Percentiles rank a stretch among this genome's conserved stretches.
Conservation (phyloP, 495 filamentous ascomycete species). For the Tetracladium setigerum region DNA sequence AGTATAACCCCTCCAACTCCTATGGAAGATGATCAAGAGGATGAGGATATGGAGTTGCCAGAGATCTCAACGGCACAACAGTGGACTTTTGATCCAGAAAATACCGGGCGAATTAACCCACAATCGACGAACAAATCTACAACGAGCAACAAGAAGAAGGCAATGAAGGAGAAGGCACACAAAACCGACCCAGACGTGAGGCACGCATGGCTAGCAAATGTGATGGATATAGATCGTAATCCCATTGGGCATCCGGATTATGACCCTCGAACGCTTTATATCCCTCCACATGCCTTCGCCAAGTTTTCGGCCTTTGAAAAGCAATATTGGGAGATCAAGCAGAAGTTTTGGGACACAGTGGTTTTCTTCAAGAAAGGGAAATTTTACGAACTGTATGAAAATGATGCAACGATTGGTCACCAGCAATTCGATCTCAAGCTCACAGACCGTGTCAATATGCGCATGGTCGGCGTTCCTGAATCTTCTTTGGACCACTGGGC, state of each 20-base stretch:
- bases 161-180: conserved; percentile 68
- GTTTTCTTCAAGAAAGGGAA: conserved; percentile 99
- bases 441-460: conserved; percentile 98
- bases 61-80: conserved; percentile 67
- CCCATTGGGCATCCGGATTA: conserved; percentile 78
- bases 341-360: conserved; percentile 93
- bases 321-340: conserved; percentile 99
- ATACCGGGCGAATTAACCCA: conserved; percentile 50
- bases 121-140: conserved; percentile 33
- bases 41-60: conserved; percentile 49
- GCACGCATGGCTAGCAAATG: conserved; percentile 83
- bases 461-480: conserved; percentile 93
- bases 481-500: conserved; percentile 87
- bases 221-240: conserved; percentile 75
- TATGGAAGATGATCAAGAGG: conserved; percentile 26
- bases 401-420: conserved; percentile 94
- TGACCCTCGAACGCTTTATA: conserved; percentile 84
- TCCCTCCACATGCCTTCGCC: conserved; percentile 67
- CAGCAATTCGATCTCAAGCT: conserved; percentile 97
- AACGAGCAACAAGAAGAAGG: conserved; percentile 35
- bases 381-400: conserved; percentile 98
- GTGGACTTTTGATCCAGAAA: conserved; percentile 83
- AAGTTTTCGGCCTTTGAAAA: conserved; percentile 92
- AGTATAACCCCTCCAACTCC: conserved; percentile 39
- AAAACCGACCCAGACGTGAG: conserved; percentile 71